Evolutionary conservation across 2,329 filamentous ascomycete genomes (phyloP).

Genomic region (Sclerotinia glacialis): DNA sequence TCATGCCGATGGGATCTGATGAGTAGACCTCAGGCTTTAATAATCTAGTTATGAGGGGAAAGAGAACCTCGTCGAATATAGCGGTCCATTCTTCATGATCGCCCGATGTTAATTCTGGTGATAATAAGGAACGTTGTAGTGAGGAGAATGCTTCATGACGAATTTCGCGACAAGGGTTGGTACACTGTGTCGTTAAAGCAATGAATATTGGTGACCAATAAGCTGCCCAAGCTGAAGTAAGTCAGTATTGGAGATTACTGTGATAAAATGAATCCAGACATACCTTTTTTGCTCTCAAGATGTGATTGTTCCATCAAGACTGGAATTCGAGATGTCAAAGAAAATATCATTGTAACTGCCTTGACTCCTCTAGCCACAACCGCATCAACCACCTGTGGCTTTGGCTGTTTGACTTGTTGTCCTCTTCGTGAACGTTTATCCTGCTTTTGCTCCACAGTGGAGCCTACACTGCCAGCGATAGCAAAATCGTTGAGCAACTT

Average conservation of each 20-base stretch:
- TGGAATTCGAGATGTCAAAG: slow-evolving; percentile 77
- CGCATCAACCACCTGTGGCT: slow-evolving; percentile 56
- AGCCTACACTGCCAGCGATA: slow-evolving; percentile 71
- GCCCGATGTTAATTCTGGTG: slow-evolving; percentile 75
- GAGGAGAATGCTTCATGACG: slow-evolving; percentile 83
- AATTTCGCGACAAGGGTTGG: slow-evolving; percentile 91
- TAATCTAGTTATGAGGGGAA: slow-evolving; percentile 81
- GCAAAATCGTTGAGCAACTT: slow-evolving; percentile 86
- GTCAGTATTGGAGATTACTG: neutral
- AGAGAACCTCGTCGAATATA: slow-evolving; percentile 91
- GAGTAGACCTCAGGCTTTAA: slow-evolving; percentile 95
- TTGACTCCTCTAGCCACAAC: slow-evolving; percentile 74
- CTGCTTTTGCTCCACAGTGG: slow-evolving; percentile 64
- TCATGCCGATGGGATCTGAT: slow-evolving; percentile 88
- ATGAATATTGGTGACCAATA: slow-evolving; percentile 97
- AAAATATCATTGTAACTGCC: slow-evolving; percentile 77
- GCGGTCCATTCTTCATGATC: slow-evolving; percentile 91
- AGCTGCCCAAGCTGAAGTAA: slow-evolving; percentile 73
- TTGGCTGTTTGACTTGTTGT: slow-evolving; percentile 46
- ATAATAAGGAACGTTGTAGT: slow-evolving; percentile 81
- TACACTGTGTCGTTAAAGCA: slow-evolving; percentile 83
- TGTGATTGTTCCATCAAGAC: slow-evolving; percentile 90
- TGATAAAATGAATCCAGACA: neutral
- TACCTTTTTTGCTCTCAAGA: slow-evolving; percentile 71
- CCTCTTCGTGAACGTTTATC: slow-evolving; percentile 50